phyloP scores from a whole-genome alignment of 2,329 filamentous ascomycete genomes.

The Leptoxyphium fumago region DNA sequence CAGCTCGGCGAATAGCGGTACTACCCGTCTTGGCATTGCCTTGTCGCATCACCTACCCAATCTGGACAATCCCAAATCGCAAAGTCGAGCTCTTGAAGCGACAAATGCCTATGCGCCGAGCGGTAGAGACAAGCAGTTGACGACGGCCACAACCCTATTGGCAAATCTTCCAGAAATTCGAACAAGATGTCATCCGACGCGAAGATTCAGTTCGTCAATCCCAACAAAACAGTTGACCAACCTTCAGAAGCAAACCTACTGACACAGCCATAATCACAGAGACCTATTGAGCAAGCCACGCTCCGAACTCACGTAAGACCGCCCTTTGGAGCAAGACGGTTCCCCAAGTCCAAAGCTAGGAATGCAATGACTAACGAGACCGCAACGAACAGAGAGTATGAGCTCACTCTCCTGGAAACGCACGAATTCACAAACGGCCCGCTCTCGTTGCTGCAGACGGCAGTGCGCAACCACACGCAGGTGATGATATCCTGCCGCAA shows the following conservation, averaged over 20 bases:
- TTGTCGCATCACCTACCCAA: neutral
- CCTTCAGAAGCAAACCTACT: too few relatives aligned
- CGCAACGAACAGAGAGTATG: slow-evolving; percentile 55
- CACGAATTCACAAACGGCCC: slow-evolving; percentile 69
- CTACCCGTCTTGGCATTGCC: too few relatives aligned
- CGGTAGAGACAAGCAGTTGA: too few relatives aligned
- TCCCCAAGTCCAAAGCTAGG: slow-evolving; percentile 1
- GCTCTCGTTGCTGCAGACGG: slow-evolving; percentile 89
- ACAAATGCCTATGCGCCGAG: too few relatives aligned
- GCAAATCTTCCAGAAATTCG: too few relatives aligned
- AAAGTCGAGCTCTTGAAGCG: neutral
- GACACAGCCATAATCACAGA: slow-evolving; percentile 31
- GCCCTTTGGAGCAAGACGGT: neutral
- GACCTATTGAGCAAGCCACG: slow-evolving; percentile 82
- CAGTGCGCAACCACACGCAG: slow-evolving; percentile 85
- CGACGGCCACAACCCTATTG: too few relatives aligned
- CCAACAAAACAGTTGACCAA: too few relatives aligned
- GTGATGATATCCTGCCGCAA: slow-evolving; percentile 95
- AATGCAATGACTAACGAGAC: slow-evolving; percentile 3
- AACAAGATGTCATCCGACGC: slow-evolving; percentile 15
- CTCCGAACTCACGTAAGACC: slow-evolving; percentile 73
- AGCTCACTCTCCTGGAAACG: slow-evolving; percentile 68
- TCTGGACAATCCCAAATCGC: neutral
- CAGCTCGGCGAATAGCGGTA: too few relatives aligned
- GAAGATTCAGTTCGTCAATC: slow-evolving; percentile 28